Evolutionary conservation across 2,329 filamentous ascomycete species (phyloP).

Genomic region (Colletotrichum aenigma): DNA sequence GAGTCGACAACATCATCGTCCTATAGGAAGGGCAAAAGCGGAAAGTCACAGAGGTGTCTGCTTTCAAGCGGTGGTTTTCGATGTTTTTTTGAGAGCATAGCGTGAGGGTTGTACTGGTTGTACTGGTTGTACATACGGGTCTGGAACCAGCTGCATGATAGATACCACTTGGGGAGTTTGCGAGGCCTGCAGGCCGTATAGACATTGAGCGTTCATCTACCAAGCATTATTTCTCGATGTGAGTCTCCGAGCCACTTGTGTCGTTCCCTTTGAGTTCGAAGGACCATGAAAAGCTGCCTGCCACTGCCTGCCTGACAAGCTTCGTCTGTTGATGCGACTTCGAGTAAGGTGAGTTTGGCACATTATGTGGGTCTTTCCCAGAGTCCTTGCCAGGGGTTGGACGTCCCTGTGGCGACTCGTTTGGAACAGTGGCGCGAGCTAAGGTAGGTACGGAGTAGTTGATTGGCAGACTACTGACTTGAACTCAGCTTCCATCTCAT

Average conservation of each 20-base stretch:
- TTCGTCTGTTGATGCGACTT: neutral
- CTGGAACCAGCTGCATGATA: slow-evolving; percentile 15
- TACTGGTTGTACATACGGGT: slow-evolving; percentile 15
- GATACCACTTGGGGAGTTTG: slow-evolving; percentile 13
- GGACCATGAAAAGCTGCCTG: neutral
- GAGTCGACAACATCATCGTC: slow-evolving; percentile 80
- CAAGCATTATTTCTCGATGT: neutral
- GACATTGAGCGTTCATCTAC: neutral
- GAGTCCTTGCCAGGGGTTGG: neutral
- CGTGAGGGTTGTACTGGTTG: slow-evolving; percentile 5
- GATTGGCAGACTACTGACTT: neutral
- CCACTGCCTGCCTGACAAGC: neutral
- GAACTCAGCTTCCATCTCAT: neutral
- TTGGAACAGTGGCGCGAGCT: neutral
- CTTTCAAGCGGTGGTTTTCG: neutral
- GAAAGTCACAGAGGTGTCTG: neutral
- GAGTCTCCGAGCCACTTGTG: neutral
- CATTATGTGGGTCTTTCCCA: neutral
- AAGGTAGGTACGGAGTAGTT: neutral
- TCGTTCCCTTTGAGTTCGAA: neutral
- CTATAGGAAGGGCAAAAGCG: slow-evolving; percentile 17
- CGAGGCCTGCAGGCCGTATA: neutral
- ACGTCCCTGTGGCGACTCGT: neutral
- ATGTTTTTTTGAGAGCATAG: slow-evolving; percentile 10
- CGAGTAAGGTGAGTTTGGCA: neutral